These are phyloP conservation scores for Ogataea hybrid DNA, from an alignment of 1,139 yeast genomes.

Conservation along the genomic window DNA sequence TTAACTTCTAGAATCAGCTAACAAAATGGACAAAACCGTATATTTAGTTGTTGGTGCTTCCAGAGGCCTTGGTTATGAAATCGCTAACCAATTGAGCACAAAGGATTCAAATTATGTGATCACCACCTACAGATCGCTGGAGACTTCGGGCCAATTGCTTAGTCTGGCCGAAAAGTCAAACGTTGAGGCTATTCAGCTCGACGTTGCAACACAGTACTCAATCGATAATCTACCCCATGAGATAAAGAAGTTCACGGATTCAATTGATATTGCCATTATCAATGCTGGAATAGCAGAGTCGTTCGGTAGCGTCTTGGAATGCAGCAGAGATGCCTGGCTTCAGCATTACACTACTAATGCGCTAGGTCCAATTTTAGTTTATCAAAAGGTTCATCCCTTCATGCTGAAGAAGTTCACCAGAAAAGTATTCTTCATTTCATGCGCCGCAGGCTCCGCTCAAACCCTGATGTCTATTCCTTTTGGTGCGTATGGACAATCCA, in stretches of 20 bases:
- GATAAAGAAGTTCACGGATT: slow-evolving; percentile 15
- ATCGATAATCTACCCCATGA: slow-evolving; percentile 21
- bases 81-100: slow-evolving; percentile 27
- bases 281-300: slow-evolving; percentile 54
- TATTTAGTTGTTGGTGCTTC: slow-evolving; percentile 34
- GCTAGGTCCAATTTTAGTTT: slow-evolving; percentile 27
- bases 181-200: slow-evolving; percentile 25
- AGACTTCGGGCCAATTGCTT: slow-evolving; percentile 3
- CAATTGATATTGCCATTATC: slow-evolving; percentile 50
- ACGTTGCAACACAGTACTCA: slow-evolving; percentile 21
- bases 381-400: slow-evolving; percentile 26
- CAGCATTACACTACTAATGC: slow-evolving; percentile 20
- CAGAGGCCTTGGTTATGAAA: slow-evolving; percentile 35
- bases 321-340: background rate
- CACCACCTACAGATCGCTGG: slow-evolving; percentile 30
- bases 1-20: background rate
- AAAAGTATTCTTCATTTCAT: slow-evolving; percentile 27
- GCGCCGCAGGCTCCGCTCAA: slow-evolving; percentile 29
- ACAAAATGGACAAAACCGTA: background rate
- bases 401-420: slow-evolving; percentile 21
- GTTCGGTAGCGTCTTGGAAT: slow-evolving; percentile 17
- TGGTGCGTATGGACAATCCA: slow-evolving; percentile 34
- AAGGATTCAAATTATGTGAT: slow-evolving; percentile 29
- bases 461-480: background rate
- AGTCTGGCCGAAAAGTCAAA: slow-evolving; percentile 22